Base-by-base conservation (phyloP, 768 basidiomycete species). In the Boletus subcaerulescens region DNA sequence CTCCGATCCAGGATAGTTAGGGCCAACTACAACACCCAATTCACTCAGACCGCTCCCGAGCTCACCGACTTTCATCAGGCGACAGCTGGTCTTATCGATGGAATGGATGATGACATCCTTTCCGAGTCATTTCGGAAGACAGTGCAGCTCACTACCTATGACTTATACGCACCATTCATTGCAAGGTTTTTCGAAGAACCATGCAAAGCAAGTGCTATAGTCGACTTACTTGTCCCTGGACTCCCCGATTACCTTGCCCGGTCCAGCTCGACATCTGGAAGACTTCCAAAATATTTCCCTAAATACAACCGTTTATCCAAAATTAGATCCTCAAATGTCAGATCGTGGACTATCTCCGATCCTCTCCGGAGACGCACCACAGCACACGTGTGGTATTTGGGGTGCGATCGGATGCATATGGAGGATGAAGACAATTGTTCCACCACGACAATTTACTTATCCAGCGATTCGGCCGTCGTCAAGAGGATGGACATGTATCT, bases 221-320 rank as follows among this genome's bases (percentile, higher is more conserved):
- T n/a, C 38, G 38, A 39, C 38, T 39, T 39, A 14, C n/a, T 39
- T 2, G 38, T 14, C 14, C 38, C 38, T 39, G 38, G 38, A 39
- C 38, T 39, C 20, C 60, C 63, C 15, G 55, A 61, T 38, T 61
- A 26, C 20, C 49, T 64, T 8, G 36, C 26, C 17, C 31, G 14
- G 14, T 64, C 63, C 20, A 56, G 53, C 10, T 56, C 56, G 12
- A 64, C 59, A n/a, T 64, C 63, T 8, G 54, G 63, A 40, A 36
- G 58, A 15, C 20, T 40, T 14, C 4, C 56, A 18, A 61, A 64
- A 15, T 17, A 9, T 4, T 61, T 65, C 20, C 47, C 52, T 3
- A 22, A 48, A 20, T 61, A 64, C 26, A 48, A 56, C 17, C n/a
- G 14, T 12, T 35, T 50, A 31, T 33, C 45, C 3, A 31, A 31